Conservation (phyloP, 2,329 filamentous ascomycete species). For the Sclerotinia subarctica region DNA sequence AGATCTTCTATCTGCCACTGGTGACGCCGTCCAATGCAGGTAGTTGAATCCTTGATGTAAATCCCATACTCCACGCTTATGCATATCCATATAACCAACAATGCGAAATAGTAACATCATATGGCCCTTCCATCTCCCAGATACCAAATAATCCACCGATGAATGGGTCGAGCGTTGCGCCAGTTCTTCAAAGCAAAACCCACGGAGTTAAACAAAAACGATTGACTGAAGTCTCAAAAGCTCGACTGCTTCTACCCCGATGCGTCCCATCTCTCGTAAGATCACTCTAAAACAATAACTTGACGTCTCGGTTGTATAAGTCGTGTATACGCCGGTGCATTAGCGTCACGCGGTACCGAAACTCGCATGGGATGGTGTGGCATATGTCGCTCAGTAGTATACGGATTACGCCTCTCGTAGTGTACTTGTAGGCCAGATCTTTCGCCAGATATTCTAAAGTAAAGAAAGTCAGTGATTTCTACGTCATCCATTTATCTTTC, state of each 20-base stretch:
- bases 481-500: neutral
- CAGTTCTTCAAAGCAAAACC: neutral
- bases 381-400: slow-evolving; percentile 8
- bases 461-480: slow-evolving; percentile 26
- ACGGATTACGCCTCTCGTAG: slow-evolving; percentile 22
- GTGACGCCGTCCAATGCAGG: slow-evolving; percentile 15
- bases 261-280: neutral
- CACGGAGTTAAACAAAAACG: neutral
- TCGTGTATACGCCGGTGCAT: slow-evolving; percentile 21
- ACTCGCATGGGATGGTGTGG: slow-evolving; percentile 13
- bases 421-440: slow-evolving; percentile 20
- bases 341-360: slow-evolving; percentile 12
- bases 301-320: slow-evolving; percentile 25
- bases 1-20: neutral
- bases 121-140: neutral
- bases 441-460: slow-evolving; percentile 23
- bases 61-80: slow-evolving; percentile 22
- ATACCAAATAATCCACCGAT: neutral
- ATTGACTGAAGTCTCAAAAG: neutral
- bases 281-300: slow-evolving; percentile 28
- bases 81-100: neutral
- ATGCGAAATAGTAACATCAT: slow-evolving; percentile 1
- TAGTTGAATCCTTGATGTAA: neutral
- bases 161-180: neutral
- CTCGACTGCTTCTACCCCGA: neutral